Evolutionary conservation across 768 basidiomycete species (phyloP).

Genomic region (Pleurotus tuber-regium): DNA sequence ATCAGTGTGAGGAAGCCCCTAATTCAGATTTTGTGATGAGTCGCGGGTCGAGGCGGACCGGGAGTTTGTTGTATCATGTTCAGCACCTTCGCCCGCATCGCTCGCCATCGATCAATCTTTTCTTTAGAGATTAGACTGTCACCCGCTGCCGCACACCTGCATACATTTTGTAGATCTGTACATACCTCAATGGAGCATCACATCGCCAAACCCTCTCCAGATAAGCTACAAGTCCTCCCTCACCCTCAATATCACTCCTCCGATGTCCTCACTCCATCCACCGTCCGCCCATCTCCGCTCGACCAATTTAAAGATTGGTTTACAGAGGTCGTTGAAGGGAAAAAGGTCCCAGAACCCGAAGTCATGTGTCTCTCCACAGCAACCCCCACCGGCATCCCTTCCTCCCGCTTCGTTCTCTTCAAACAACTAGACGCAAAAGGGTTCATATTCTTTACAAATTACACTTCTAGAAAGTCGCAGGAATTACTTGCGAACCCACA

Average conservation of each 20-base stretch:
- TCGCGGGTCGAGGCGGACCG: too few species aligned
- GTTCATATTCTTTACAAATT: slow-evolving; percentile 98
- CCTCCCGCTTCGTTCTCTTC: slow-evolving; percentile 85
- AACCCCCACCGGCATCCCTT: slow-evolving; percentile 72
- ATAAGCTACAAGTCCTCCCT: slow-evolving; percentile 64
- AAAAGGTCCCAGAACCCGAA: slow-evolving; percentile 82
- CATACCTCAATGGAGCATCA: slow-evolving; percentile 39
- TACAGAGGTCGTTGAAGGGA: slow-evolving; percentile 51
- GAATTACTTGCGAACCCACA: slow-evolving; percentile 78
- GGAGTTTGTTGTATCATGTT: too few species aligned
- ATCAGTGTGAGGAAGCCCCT: too few species aligned
- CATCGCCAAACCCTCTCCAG: slow-evolving; percentile 42
- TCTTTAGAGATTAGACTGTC: too few species aligned
- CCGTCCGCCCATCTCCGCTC: slow-evolving; percentile 66
- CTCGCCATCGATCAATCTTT: too few species aligned
- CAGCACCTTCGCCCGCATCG: too few species aligned
- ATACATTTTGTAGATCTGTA: too few species aligned
- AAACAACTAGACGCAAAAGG: slow-evolving; percentile 87
- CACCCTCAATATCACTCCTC: slow-evolving; percentile 73
- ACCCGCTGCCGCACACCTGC: too few species aligned
- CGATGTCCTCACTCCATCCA: slow-evolving; percentile 62
- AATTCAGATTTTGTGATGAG: too few species aligned
- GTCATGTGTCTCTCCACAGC: slow-evolving; percentile 81
- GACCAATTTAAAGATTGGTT: slow-evolving; percentile 90
- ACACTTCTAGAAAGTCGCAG: slow-evolving; percentile 85